Evolutionary conservation across 371 early-diverging fungal species (phyloP).

Genomic region (Basidiobolus meristosporus): DNA sequence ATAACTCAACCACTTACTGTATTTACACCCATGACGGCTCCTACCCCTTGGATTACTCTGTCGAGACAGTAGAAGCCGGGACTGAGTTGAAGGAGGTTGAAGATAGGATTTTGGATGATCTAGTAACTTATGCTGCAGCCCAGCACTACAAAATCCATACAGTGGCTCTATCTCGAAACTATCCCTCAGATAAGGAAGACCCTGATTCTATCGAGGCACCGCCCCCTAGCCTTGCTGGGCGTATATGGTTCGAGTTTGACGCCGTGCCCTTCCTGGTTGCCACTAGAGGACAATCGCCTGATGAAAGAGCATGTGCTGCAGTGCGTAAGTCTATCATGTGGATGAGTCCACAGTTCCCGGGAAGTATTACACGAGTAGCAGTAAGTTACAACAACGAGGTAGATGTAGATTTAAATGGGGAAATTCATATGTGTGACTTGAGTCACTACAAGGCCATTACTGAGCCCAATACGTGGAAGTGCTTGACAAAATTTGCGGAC

Average conservation of each 20-base stretch:
- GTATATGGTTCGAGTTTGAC: conserved; percentile 58
- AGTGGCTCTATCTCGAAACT: conserved; percentile 14
- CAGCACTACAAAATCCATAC: conserved; percentile 33
- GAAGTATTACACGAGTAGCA: conserved; percentile 45
- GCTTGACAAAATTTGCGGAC: conserved; percentile 20
- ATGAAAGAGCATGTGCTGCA: conserved; percentile 54
- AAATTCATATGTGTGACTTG: conserved; percentile 33
- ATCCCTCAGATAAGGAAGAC: conserved; percentile 7
- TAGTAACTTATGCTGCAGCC: conserved; percentile 15
- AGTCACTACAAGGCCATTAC: conserved; percentile 34
- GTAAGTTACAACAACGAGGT: conserved; percentile 52
- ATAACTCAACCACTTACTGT: conserved; percentile 13
- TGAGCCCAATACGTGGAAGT: conserved; percentile 32
- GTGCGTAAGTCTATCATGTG: conserved; percentile 47
- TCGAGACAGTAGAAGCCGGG: conserved; percentile 11
- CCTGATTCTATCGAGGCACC: conserved; percentile 10
- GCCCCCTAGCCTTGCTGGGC: conserved; percentile 18
- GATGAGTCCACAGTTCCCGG: conserved; percentile 48
- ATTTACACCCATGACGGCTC: conserved; percentile 38
- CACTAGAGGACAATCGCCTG: conserved; percentile 29
- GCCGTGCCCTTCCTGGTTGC: conserved; percentile 41
- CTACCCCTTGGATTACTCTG: conserved; percentile 24
- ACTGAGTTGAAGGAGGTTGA: not conserved
- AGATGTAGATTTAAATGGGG: conserved; percentile 40
- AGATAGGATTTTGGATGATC: conserved; percentile 11